Base-by-base conservation (phyloP, 495 filamentous ascomycete species). In the Chaetomium fimeti region DNA sequence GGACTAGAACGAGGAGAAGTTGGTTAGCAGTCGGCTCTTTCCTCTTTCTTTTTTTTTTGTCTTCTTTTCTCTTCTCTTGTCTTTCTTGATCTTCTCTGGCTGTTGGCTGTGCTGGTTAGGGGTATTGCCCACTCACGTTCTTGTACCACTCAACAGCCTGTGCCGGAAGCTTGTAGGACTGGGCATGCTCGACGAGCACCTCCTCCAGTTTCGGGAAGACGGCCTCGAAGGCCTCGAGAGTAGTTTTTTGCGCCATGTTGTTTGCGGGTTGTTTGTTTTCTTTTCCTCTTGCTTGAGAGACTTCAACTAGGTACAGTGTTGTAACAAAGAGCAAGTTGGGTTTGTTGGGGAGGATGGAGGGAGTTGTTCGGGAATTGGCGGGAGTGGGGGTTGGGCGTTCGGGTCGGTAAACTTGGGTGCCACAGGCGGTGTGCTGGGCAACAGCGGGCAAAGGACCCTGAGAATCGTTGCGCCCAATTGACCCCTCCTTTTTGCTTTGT, bases 91-190 rank as follows among this genome's bases (percentile, higher is more conserved):
- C n/a, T n/a, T n/a, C n/a, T n/a, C n/a, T n/a, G n/a, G n/a, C n/a
- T n/a, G n/a, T n/a, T n/a, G n/a, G n/a, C n/a, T 42, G 8, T 36
- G 32, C 16, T 11, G n/a, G 5, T 32, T 16, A 24, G 28, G 15
- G 11, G 15, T 18, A 29, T 12, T 8, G 36, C 22, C 16, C 13
- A 65, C 81, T 65, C 75, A 96, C 94, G 78, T 90, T 84, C 75
- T 89, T 83, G 70, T 90, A 91, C 94, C 93, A 98, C 56, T 91
- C 82, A n/a, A 92, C 75, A 42, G 90, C 89, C 73, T 93, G 84
- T 56, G 87, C 78, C 55, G 95, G 92, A 27, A 97, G 80, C 51
- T 91, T 89, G 78, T 95, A 96, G 63, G 84, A 78, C 78, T 86
- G 85, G 63, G 86, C 88, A 76, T 93, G 84, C 68, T 81, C 85